Evolutionary conservation across 176 grass and related monocot species (phyloP), one percentile per base, ranked within the genome.

Genomic region (Carex scoparia): DNA sequence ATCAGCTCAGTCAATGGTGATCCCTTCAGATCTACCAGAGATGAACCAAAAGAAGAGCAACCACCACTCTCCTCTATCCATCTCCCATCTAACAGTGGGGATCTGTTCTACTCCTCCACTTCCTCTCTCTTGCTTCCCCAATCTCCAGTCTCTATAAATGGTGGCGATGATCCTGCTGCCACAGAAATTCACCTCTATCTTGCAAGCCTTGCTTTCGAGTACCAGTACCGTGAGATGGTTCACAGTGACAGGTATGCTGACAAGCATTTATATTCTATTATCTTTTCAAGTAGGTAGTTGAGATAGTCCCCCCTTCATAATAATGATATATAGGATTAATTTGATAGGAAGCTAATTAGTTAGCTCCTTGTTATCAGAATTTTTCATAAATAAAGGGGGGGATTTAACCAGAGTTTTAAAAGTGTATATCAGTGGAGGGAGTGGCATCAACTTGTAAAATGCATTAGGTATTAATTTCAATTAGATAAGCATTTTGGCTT

Each of bases 171-270:
- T 75, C 44, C 70, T 40, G 55, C 79, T 40, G 51, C 85, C 64
- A 90, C 91, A 35, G 91, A 88, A 48, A 92, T 92, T 65, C 74
- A 81, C 40, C 91, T 95, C 63, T 91, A 91, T 85, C 87, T 98
- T 27, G 91, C 91, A 33, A 91, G 88, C 9, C 88, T 98, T 64
- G 82, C 89, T 79, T 91, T 92, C 88, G 91, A 92, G 80, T 99
- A 94, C 84, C 97, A 89, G 84, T 3, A 37, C 35, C 2, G 35
- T 37, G 90, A 91, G 78, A 91, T 95, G 71, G 83, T 85, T 56
- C 90, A 99, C 33, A 87, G 86, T 85, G 33, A 35, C 33, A 35
- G 33, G 33, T 35, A 35, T 56, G 23, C 23, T 23, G 23, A 23
- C 23, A 23, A 23, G 23, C 23, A 23, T 23, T 23, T 23, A 23